Percentiles rank a stretch among this genome's conserved stretches.
phyloP scores from a whole-genome alignment of 345 rosid genomes.

The Mangifera indica region DNA sequence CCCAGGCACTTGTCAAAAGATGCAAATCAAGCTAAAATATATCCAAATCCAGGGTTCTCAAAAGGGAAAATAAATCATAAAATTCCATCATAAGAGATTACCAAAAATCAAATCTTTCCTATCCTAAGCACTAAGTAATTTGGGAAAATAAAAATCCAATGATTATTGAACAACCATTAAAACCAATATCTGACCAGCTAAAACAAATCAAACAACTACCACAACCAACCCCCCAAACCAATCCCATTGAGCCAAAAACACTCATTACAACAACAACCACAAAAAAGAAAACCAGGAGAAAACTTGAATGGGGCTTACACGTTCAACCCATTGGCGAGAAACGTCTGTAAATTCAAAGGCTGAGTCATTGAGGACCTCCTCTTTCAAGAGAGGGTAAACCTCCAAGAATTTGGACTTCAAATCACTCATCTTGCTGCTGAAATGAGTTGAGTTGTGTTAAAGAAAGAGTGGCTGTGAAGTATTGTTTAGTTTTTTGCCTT shows the following conservation, averaged over 20 bases:
- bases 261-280: not conserved
- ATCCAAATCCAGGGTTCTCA: not conserved
- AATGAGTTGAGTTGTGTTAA: not conserved
- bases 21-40: not conserved
- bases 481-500: not conserved
- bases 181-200: not conserved
- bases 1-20: not conserved
- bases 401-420: slow-evolving; percentile 61
- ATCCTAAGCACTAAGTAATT: not conserved
- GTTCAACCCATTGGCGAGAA: slow-evolving; percentile 79
- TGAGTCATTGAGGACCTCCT: slow-evolving; percentile 75
- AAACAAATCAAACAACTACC: not conserved
- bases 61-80: not conserved
- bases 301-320: slow-evolving; percentile 32
- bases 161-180: not conserved
- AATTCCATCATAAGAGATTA: not conserved
- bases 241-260: not conserved
- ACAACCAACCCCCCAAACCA: not conserved
- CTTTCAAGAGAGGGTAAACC: slow-evolving; percentile 58
- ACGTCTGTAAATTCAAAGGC: slow-evolving; percentile 74
- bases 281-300: not conserved
- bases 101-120: not conserved
- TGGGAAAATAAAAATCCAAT: not conserved
- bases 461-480: not conserved
- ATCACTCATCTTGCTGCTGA: slow-evolving; percentile 29